phyloP scores from a whole-genome alignment of 1,284 basidiomycete genomes.

The Trichosporon asahii region DNA sequence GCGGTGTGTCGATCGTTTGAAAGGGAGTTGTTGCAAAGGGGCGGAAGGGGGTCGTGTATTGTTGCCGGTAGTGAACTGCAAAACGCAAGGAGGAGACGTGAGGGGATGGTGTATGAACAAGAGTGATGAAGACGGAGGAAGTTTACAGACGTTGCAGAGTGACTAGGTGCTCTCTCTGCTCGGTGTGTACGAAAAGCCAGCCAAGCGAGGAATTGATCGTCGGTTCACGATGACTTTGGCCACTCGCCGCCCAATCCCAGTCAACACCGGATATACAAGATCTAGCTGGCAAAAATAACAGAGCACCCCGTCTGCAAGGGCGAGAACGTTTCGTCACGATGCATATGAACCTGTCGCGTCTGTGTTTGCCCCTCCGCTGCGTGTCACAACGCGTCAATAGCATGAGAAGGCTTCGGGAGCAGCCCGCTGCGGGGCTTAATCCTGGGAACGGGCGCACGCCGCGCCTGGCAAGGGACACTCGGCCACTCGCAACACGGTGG shows the following conservation, averaged over 20 bases:
- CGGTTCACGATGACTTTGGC: neutral
- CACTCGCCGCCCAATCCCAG: constrained; percentile 1
- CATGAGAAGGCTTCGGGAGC: neutral
- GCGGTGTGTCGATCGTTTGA: neutral
- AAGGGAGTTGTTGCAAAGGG: neutral
- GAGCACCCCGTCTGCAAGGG: neutral
- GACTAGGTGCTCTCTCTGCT: neutral
- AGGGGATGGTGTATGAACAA: neutral
- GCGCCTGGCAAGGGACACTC: neutral
- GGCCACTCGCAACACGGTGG: neutral
- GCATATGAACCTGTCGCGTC: neutral
- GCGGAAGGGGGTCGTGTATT: neutral
- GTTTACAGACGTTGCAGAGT: neutral
- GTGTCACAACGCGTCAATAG: neutral
- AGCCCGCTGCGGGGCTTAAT: neutral
- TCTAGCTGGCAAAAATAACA: neutral
- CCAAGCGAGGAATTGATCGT: neutral
- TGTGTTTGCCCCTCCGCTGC: neutral
- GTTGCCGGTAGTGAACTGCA: neutral
- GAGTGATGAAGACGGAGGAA: neutral
- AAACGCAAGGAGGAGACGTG: neutral
- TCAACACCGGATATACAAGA: neutral
- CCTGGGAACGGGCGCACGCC: neutral
- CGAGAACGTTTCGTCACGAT: neutral
- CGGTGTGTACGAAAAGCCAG: neutral